Base-by-base conservation (phyloP, 192 early-diverging fungal genomes). In the Spizellomyces sp. region DNA sequence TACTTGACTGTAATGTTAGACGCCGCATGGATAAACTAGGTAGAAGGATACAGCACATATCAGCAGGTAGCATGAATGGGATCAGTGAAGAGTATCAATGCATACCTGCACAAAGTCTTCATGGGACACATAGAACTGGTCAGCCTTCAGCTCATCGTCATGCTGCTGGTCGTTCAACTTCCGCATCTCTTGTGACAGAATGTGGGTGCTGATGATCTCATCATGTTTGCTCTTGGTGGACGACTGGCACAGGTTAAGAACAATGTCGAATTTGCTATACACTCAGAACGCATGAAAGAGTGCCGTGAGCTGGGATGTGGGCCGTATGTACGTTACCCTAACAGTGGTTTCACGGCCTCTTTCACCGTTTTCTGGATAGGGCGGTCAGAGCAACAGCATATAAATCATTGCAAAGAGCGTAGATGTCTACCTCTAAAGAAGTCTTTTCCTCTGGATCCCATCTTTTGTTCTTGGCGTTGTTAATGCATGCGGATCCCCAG, bases 241-340 rank as follows among this genome's bases (percentile, higher is more conserved):
- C 3, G 52, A 36, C 4, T 27, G 56, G 27, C 27, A 36, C 36
- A 70, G 4, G 45, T 70, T 70, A 10, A 70, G 41, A 9, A 70
- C 10, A 14, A 70, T 45, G 46, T 70, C 68, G 58, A 62, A 63
- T 62, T 70, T 70, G 57, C 68, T 62, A 36, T 36, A 36, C 27
- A 36, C 27, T 36, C 27, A 3, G 12, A 22, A 12, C 59, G 27
- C 27, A 36, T 36, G 1, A 36, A 36, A 36, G 27, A 36, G 27
- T 36, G 27, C 27, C 0, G 27, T 36, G 27, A 36, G 27, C 3
- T 36, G 0, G 27, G 27, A 36, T 36, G 27, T 36, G 27, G 27
- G 27, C 27, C 27, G 27, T 54, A 54, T 15, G 15, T 54, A 19
- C 52, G 52, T 54, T 19, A 19, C 52, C 52, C 3, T 15, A 15